Base-by-base conservation (phyloP, 2,329 filamentous ascomycete species). In the Talaromyces funiculosus region DNA sequence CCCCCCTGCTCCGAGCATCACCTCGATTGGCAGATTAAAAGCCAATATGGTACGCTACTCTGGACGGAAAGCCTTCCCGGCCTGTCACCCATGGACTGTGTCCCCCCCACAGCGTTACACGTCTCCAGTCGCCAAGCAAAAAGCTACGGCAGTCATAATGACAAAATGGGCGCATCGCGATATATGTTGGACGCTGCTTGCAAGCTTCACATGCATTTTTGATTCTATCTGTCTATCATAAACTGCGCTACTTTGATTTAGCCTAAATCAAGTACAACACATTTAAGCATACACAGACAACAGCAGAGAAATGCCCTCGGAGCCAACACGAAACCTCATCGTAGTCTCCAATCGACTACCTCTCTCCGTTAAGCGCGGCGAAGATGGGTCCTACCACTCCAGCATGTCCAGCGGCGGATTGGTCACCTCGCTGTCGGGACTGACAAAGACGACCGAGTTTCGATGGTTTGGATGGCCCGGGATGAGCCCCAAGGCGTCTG, bases 401-500 rank as follows among this genome's bases (percentile, higher is more conserved):
- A 89, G 86, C 69, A 90, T 95, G 84, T 96, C 92, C 47, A 96
- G 92, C 10, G 92, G 92, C 60, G 92, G 92, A 12, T 84, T 97
- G 22, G 92, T 97, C 68, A 96, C 90, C 29, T 92, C 92, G 22
- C 81, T 97, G 58, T 93, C 90, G 60, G 92, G 92, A 24, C 79
- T 97, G 55, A 88, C 89, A 69, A 96, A 96, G 76, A 88, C 90
- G 4, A 95, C 90, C 20, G 89, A 86, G 67, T 96, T 96, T 75
- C 89, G 90, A 71, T 97, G 93, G 92, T 97, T 96, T 75, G 93
- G 92, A 64, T 97, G 93, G 93, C 92, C 93, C 0, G 92, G 93
- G 16, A 80, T 94, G 18, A 90, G 95, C 74, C 86, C 96, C 0
- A 90, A 90, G 42, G 90, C 94, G 61, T 81, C 84, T 0, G 60